phyloP scores from a whole-genome alignment of 2,329 filamentous ascomycete genomes.

The Fulvia fulva region DNA sequence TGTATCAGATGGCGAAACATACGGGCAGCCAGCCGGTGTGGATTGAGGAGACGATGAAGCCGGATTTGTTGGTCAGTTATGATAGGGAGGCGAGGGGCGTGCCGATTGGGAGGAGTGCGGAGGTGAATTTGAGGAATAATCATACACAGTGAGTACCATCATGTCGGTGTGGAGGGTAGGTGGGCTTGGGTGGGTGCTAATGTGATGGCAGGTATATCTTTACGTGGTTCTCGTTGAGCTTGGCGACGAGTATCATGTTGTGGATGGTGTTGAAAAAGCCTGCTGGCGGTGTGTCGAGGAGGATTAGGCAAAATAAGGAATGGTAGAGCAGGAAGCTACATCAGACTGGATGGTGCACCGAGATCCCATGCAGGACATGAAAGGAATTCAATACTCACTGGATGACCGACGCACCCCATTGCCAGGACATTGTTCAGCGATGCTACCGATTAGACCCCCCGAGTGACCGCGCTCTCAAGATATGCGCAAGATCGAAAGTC shows the following conservation, averaged over 20 bases:
- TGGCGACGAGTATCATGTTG: constrained; percentile 87
- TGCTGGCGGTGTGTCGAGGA: constrained; percentile 38
- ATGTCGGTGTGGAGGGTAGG: neutral
- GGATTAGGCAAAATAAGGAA: constrained; percentile 21
- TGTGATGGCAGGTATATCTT: constrained; percentile 67
- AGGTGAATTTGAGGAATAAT: constrained; percentile 93
- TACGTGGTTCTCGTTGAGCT: constrained; percentile 84
- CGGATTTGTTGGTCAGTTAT: constrained; percentile 71
- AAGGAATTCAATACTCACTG: too few species aligned
- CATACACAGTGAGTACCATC: constrained; percentile 64
- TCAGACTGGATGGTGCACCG: too few species aligned
- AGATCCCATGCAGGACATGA: too few species aligned
- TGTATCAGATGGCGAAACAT: constrained; percentile 80
- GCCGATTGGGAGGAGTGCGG: constrained; percentile 75
- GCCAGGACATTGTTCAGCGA: too few species aligned
- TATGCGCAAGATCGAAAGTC: too few species aligned
- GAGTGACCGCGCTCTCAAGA: too few species aligned
- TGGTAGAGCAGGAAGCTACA: too few species aligned
- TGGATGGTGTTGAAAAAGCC: constrained; percentile 93
- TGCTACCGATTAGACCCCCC: neutral
- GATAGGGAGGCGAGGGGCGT: constrained; percentile 76
- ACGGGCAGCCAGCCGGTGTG: constrained; percentile 83
- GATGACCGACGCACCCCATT: too few species aligned
- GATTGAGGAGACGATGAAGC: constrained; percentile 92
- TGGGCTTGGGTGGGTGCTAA: neutral